A percentile compares a stretch with the other conserved stretches of the same genome.
Conservation (phyloP, 208 protist genomes). For the Leishmania lainsoni region DNA sequence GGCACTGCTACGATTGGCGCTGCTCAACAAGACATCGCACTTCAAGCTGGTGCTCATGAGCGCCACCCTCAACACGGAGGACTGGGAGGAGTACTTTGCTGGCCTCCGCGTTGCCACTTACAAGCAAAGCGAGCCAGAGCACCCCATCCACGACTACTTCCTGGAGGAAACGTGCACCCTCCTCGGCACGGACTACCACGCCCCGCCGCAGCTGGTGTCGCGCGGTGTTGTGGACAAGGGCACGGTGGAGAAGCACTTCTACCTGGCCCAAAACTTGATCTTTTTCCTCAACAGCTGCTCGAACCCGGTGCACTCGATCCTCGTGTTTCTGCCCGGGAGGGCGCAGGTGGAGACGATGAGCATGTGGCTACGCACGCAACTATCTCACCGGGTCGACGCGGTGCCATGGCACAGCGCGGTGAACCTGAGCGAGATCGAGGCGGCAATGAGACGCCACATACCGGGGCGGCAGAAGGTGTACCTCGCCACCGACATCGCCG, state of each 20-base stretch:
- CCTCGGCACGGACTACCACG: slow-evolving; percentile 59
- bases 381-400: slow-evolving; percentile 67
- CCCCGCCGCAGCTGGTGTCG: slow-evolving; percentile 31
- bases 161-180: slow-evolving; percentile 79
- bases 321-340: slow-evolving; percentile 95
- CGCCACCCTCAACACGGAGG: slow-evolving; percentile 88
- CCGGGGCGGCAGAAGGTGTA: slow-evolving; percentile 91
- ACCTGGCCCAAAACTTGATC: slow-evolving; percentile 67
- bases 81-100: slow-evolving; percentile 89
- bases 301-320: slow-evolving; percentile 70
- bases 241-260: slow-evolving; percentile 64
- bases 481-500: slow-evolving; percentile 70
- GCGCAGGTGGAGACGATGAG: slow-evolving; percentile 67
- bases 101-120: slow-evolving; percentile 78
- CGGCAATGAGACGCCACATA: slow-evolving; percentile 80
- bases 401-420: slow-evolving; percentile 87
- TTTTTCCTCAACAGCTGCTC: slow-evolving; percentile 60
- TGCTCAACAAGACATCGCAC: slow-evolving; percentile 42
- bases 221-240: slow-evolving; percentile 51
- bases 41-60: slow-evolving; percentile 91
- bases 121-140: slow-evolving; percentile 70
- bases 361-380: slow-evolving; percentile 50
- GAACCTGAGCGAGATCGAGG: slow-evolving; percentile 89
- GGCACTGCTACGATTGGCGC: slow-evolving; percentile 81
- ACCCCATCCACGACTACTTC: slow-evolving; percentile 88